Conservation (phyloP, 2,329 filamentous ascomycete species). For the Fusarium sp. region DNA sequence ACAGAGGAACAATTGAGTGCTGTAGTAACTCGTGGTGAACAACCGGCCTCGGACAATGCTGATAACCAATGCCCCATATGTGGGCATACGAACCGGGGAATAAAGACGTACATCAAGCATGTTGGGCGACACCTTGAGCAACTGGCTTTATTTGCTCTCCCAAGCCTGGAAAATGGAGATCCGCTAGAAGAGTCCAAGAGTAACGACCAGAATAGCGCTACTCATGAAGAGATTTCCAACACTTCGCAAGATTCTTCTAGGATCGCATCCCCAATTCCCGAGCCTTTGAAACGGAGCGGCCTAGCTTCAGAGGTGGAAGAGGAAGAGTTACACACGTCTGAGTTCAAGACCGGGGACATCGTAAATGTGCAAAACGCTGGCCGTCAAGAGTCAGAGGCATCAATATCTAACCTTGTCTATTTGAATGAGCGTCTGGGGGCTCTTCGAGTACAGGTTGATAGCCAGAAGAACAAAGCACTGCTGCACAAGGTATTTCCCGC, state of each 20-base stretch:
- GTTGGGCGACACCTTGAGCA: slow-evolving; percentile 44
- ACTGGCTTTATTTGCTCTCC: slow-evolving; percentile 41
- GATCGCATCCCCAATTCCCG: background rate
- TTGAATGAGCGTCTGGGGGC: too few relatives aligned
- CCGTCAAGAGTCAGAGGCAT: too few relatives aligned
- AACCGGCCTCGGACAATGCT: slow-evolving; percentile 1
- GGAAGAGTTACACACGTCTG: slow-evolving; percentile 32
- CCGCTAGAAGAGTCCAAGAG: background rate
- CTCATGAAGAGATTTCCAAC: background rate
- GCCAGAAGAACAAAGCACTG: too few relatives aligned
- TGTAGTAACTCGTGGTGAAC: background rate
- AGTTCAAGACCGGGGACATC: too few relatives aligned
- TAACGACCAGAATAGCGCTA: background rate
- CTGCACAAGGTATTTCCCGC: too few relatives aligned
- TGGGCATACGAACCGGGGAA: slow-evolving; percentile 7
- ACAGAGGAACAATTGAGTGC: background rate
- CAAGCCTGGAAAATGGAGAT: background rate
- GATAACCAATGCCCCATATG: slow-evolving; percentile 36
- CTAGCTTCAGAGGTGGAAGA: slow-evolving; percentile 41
- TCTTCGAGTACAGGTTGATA: too few relatives aligned
- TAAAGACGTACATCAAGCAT: slow-evolving; percentile 40
- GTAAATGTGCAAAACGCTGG: too few relatives aligned
- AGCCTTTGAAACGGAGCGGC: too few relatives aligned
- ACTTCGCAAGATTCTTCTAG: background rate
- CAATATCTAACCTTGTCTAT: too few relatives aligned